A percentile compares a stretch with the other conserved stretches of the same genome.
These are phyloP conservation scores for Leptographium wingfieldii DNA, from an alignment of 2,329 filamentous ascomycete species.

Conservation along the genomic window DNA sequence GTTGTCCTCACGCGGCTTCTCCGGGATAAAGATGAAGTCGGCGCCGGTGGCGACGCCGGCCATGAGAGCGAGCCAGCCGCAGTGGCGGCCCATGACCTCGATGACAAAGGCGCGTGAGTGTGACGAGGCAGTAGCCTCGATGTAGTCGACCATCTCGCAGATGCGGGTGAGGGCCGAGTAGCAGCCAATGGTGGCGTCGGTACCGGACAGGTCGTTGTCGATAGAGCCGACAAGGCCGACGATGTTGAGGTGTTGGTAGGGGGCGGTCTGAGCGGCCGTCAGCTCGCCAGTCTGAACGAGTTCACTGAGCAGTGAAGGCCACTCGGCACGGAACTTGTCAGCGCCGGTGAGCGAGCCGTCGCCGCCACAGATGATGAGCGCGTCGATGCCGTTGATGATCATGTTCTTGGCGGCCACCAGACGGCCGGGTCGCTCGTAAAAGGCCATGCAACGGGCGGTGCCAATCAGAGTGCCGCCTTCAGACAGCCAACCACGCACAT, in stretches of 20 bases:
- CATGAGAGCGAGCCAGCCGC: constrained; percentile 95
- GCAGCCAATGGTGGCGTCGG: constrained; percentile 93
- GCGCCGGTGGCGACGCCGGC: constrained; percentile 88
- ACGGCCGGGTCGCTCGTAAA: constrained; percentile 78
- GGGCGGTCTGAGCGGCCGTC: constrained; percentile 54
- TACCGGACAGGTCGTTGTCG: constrained; percentile 95
- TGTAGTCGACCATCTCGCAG: constrained; percentile 91
- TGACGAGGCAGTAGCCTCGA: constrained; percentile 87
- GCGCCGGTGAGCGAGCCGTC: constrained; percentile 94
- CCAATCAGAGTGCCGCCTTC: constrained; percentile 94
- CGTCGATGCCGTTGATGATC: constrained; percentile 84
- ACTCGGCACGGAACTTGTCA: constrained; percentile 84
- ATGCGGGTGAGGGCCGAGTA: constrained; percentile 90
- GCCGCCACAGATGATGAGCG: constrained; percentile 91
- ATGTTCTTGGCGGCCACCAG: constrained; percentile 86
- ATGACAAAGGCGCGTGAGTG: constrained; percentile 96
- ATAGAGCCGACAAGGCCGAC: constrained; percentile 94
- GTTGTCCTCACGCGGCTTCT: constrained; percentile 75
- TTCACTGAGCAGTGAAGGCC: constrained; percentile 78
- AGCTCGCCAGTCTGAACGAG: constrained; percentile 64
- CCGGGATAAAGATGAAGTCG: constrained; percentile 94
- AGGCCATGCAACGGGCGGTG: constrained; percentile 83
- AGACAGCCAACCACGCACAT: constrained; percentile 86
- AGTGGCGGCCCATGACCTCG: constrained; percentile 97
- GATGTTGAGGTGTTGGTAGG: constrained; percentile 83